Evolutionary conservation across 306 rosid genomes (phyloP), one percentile per base, ranked within the genome.

Genomic region (Prosopis cineraria): DNA sequence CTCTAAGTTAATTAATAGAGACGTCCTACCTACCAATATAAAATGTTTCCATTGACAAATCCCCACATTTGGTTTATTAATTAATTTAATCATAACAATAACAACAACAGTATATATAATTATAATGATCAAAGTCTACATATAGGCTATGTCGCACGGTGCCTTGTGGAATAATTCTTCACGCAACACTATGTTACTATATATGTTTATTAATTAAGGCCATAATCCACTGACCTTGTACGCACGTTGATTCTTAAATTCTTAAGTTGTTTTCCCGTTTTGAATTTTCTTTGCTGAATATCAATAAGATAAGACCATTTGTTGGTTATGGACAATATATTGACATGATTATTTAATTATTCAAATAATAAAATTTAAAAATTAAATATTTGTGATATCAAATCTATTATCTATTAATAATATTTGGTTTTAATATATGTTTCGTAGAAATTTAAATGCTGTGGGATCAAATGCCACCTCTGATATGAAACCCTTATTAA

Each of bases 201-300:
- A n/a, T n/a, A n/a, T 79, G 55, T 64, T 37, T 29, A 71, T 44
- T n/a, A n/a, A n/a, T n/a, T 79, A 84, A 58, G 75, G 72, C 71
- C 85, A 45, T 82, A 74, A 45, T 80, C 85, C 88, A 84, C 87
- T 82, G 62, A 40, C 69, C 13, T 12, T 3, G 59, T 20, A n/a
- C 24, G 2, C 19, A 19, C 24, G 10, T 48, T 10, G 2, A 19
- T n/a, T n/a, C n/a, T n/a, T n/a, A n/a, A n/a, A n/a, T n/a, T n/a
- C n/a, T n/a, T n/a, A n/a, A n/a, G n/a, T n/a, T n/a, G n/a, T n/a
- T n/a, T n/a, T n/a, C n/a, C n/a, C n/a, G n/a, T n/a, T n/a, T n/a
- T n/a, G n/a, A n/a, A n/a, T n/a, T n/a, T n/a, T n/a, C n/a, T n/a
- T n/a, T n/a, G n/a, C n/a, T n/a, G n/a, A n/a, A n/a, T n/a, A n/a